A percentile compares a stretch with the other conserved stretches of the same genome.
Conservation (phyloP, 2,329 filamentous ascomycete species). For the Emmonsia crescens region DNA sequence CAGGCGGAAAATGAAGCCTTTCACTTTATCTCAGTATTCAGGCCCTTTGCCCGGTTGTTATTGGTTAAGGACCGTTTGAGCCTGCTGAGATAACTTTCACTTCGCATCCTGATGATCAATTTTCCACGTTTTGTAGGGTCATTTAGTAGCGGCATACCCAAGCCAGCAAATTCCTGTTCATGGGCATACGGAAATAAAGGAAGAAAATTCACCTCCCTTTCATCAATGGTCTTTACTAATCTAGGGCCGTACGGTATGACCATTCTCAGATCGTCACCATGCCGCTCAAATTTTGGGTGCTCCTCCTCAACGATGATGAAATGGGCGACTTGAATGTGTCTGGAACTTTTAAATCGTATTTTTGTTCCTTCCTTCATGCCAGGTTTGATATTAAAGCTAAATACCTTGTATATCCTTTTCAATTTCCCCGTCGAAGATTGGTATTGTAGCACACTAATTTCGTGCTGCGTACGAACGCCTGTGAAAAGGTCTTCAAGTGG, state of each 20-base stretch:
- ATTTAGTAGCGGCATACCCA: neutral
- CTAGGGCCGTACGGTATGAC: neutral
- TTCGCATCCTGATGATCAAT: neutral
- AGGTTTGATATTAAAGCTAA: neutral
- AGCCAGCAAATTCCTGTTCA: neutral
- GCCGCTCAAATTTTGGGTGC: neutral
- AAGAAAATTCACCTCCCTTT: neutral
- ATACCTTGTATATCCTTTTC: neutral
- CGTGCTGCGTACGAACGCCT: too few relatives aligned
- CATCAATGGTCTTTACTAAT: neutral
- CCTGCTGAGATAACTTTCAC: too few relatives aligned
- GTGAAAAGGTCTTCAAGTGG: too few relatives aligned
- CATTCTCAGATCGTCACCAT: neutral
- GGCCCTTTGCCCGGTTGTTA: too few relatives aligned
- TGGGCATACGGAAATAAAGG: neutral
- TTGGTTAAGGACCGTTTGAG: too few relatives aligned
- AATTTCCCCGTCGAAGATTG: too few relatives aligned
- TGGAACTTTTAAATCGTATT: neutral
- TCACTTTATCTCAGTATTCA: too few relatives aligned
- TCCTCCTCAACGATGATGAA: neutral
- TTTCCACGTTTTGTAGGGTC: neutral
- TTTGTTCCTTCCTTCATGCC: neutral
- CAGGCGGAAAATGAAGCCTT: too few relatives aligned
- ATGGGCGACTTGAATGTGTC: neutral
- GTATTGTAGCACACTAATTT: too few relatives aligned